A percentile compares a stretch with the other conserved stretches of the same genome.
Conservation (phyloP, 176 grass and related monocot species). For the Pharus latifolius region DNA sequence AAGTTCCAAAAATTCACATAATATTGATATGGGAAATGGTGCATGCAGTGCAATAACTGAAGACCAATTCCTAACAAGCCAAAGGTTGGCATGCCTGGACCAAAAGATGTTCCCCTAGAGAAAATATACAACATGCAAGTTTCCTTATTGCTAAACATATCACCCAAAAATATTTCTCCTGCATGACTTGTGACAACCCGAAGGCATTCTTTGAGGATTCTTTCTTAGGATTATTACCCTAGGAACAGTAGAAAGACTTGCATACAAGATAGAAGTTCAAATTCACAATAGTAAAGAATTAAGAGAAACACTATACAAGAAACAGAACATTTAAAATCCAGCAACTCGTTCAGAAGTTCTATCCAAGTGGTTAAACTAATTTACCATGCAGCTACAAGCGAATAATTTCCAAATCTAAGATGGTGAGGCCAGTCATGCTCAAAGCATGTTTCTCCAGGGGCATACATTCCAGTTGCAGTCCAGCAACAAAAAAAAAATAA, state of each 20-base stretch:
- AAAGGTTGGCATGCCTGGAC: not conserved
- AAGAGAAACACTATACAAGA: not conserved
- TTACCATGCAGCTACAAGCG: no score
- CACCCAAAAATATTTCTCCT: not conserved
- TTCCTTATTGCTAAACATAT: no score
- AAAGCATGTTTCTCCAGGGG: no score
- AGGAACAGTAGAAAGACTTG: not conserved
- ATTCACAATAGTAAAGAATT: not conserved
- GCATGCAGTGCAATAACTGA: not conserved
- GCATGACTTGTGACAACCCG: not conserved
- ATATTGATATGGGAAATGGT: not conserved
- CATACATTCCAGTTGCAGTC: no score
- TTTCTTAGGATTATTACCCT: not conserved
- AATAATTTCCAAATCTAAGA: no score
- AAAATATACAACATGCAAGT: not conserved
- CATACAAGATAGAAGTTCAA: not conserved
- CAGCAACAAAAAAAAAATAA: no score
- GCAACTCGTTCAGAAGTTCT: no score
- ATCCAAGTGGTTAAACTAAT: no score
- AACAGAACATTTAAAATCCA: not conserved
- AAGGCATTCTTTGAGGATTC: not conserved
- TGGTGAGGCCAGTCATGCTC: no score
- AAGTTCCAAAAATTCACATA: not conserved
- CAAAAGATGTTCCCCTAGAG: not conserved
- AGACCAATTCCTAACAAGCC: not conserved